Percentiles rank a stretch among this genome's conserved stretches.
Conservation (phyloP, 768 basidiomycete genomes). For the Tremella mesenterica region DNA sequence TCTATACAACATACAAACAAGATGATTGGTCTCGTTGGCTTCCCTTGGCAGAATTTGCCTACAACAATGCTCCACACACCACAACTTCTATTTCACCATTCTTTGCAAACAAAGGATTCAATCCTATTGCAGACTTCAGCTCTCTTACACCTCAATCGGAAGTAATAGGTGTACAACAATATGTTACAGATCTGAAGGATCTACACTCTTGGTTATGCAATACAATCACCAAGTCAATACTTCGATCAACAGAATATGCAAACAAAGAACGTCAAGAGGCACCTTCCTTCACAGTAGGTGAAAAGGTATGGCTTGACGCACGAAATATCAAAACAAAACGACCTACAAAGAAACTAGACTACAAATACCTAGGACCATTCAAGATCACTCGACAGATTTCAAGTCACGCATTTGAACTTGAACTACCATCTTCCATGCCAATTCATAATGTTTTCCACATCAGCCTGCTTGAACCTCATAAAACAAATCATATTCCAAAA, state of each 20-base stretch:
- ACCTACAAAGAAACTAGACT: slow-evolving; percentile 25
- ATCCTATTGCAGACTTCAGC: slow-evolving; percentile 3
- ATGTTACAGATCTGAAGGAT: background rate
- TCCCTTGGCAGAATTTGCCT: slow-evolving; percentile 40
- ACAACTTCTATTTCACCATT: slow-evolving; percentile 44
- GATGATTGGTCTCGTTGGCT: slow-evolving; percentile 45
- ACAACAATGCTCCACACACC: slow-evolving; percentile 38
- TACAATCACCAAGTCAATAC: slow-evolving; percentile 20
- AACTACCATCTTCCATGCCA: slow-evolving; percentile 7
- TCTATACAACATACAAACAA: slow-evolving; percentile 44
- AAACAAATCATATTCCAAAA: background rate
- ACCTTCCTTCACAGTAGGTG: slow-evolving; percentile 18
- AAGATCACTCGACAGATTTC: slow-evolving; percentile 7
- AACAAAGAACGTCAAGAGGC: slow-evolving; percentile 15
- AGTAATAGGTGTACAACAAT: background rate
- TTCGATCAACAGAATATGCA: slow-evolving; percentile 33
- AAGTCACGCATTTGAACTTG: slow-evolving; percentile 9
- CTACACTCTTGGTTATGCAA: slow-evolving; percentile 1
- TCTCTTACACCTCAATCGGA: background rate
- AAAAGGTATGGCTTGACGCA: no score
- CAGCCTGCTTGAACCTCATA: slow-evolving; percentile 8
- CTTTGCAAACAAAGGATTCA: slow-evolving; percentile 26
- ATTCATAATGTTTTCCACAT: slow-evolving; percentile 20
- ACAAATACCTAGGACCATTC: slow-evolving; percentile 22
- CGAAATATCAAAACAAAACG: slow-evolving; percentile 15